phyloP scores from a whole-genome alignment of 495 filamentous ascomycete species.

The Aspergillus olivimuriae region DNA sequence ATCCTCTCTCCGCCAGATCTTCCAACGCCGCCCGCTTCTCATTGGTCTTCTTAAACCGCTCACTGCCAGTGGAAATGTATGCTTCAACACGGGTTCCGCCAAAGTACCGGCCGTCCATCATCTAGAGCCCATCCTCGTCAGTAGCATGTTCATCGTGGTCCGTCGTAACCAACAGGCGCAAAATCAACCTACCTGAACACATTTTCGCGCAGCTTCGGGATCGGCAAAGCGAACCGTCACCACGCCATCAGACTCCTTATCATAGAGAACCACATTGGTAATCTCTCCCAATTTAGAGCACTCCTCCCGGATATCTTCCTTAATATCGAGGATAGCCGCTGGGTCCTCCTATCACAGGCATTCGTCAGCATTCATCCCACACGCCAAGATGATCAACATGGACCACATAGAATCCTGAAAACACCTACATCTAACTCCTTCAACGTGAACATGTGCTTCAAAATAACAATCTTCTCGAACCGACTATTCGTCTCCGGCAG shows the following conservation, averaged over 20 bases:
- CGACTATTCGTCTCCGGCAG: conserved; percentile 51
- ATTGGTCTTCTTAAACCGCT: conserved; percentile 68
- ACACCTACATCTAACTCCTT: conserved; percentile 69
- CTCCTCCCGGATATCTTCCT: conserved; percentile 87
- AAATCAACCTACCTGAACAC: conserved; percentile 51
- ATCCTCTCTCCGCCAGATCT: conserved; percentile 37
- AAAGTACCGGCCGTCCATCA: conserved; percentile 80
- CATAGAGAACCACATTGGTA: conserved; percentile 85
- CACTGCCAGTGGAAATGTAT: conserved; percentile 65
- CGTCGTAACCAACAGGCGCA: no score
- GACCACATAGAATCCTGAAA: no score
- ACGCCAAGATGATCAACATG: no score
- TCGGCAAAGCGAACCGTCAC: conserved; percentile 74
- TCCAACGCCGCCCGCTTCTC: conserved; percentile 38
- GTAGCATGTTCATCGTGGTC: no score
- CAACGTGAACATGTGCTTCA: conserved; percentile 94
- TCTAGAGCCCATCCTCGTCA: conserved; percentile 20
- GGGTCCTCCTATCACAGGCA: conserved; percentile 58
- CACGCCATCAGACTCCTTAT: conserved; percentile 80
- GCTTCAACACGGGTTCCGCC: conserved; percentile 68
- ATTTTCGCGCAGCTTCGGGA: conserved; percentile 62
- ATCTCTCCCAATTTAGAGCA: conserved; percentile 81
- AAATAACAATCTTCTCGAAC: conserved; percentile 74
- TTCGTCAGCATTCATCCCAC: conserved; percentile 14
- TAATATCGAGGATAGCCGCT: conserved; percentile 78